Percentiles rank a stretch among this genome's conserved stretches.
Conservation (phyloP, 805 yeast genomes). For the Jamesozyma spencerorum region DNA sequence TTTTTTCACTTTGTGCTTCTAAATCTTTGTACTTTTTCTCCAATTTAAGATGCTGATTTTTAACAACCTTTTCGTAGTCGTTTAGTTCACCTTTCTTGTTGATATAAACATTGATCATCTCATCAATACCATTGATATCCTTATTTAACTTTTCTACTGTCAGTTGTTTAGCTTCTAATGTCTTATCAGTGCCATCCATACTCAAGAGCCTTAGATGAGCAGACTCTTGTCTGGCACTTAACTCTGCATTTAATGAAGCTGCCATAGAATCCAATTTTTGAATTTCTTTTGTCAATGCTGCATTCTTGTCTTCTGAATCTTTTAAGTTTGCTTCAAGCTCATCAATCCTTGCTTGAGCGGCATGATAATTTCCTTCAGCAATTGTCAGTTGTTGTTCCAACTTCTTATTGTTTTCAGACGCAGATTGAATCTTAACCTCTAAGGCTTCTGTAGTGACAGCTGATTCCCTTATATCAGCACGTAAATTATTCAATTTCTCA, state of each 20-base stretch:
- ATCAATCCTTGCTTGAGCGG: conserved; percentile 54
- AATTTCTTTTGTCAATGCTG: conserved; percentile 55
- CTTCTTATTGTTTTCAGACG: conserved; percentile 33
- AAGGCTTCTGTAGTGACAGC: neutral
- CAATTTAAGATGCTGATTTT: conserved; percentile 26
- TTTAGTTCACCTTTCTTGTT: conserved; percentile 28
- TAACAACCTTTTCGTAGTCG: conserved; percentile 24
- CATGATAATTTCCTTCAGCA: conserved; percentile 70
- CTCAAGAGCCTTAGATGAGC: conserved; percentile 52
- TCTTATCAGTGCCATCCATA: conserved; percentile 55
- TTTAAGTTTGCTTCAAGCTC: conserved; percentile 53
- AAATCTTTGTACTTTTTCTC: conserved; percentile 23
- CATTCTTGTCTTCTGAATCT: conserved; percentile 55
- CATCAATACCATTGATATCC: conserved; percentile 28
- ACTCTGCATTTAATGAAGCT: conserved; percentile 45
- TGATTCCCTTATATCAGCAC: conserved; percentile 2
- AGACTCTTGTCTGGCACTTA: conserved; percentile 43
- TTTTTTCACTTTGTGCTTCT: conserved; percentile 15
- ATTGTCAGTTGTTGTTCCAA: conserved; percentile 63
- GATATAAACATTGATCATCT: conserved; percentile 19
- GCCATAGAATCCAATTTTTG: conserved; percentile 61
- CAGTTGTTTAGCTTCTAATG: conserved; percentile 50
- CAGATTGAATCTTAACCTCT: conserved; percentile 2
- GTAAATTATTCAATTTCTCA: conserved; percentile 4
- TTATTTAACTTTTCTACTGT: conserved; percentile 35